Evolutionary conservation across 1,139 yeast genomes (phyloP).

Genomic region (Scheffersomyces titani): DNA sequence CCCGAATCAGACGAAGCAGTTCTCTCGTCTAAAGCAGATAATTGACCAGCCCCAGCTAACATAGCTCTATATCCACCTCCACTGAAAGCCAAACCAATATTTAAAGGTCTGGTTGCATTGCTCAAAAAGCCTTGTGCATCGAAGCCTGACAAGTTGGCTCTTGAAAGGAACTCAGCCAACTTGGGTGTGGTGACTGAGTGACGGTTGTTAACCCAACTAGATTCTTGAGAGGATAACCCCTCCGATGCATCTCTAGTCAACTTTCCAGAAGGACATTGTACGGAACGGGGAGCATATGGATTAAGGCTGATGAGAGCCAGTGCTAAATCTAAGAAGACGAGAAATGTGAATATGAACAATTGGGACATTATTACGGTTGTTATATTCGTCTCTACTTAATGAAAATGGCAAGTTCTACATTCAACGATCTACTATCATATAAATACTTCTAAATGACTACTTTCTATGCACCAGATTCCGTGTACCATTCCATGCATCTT

Average conservation of each 20-base stretch:
- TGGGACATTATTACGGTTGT: no score
- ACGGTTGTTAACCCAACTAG: constrained; percentile 45
- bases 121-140: constrained; percentile 16
- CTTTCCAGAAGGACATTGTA: constrained; percentile 40
- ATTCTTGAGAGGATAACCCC: constrained; percentile 33
- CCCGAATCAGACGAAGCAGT: constrained; percentile 43
- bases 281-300: constrained; percentile 59
- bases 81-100: constrained; percentile 75
- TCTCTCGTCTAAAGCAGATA: constrained; percentile 77
- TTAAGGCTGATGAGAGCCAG: not conserved
- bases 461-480: no score
- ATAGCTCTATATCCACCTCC: constrained; percentile 95
- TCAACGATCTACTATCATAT: no score
- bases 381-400: no score
- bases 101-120: constrained; percentile 34
- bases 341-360: no score
- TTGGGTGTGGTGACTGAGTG: constrained; percentile 54
- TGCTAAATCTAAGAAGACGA: no score
- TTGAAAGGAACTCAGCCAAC: constrained; percentile 34
- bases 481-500: no score
- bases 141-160: constrained; percentile 17
- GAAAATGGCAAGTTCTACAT: no score
- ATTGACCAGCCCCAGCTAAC: constrained; percentile 83
- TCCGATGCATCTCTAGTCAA: constrained; percentile 26
- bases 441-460: no score